Conservation (phyloP, 345 rosid species). For the Eucalyptus globulus region DNA sequence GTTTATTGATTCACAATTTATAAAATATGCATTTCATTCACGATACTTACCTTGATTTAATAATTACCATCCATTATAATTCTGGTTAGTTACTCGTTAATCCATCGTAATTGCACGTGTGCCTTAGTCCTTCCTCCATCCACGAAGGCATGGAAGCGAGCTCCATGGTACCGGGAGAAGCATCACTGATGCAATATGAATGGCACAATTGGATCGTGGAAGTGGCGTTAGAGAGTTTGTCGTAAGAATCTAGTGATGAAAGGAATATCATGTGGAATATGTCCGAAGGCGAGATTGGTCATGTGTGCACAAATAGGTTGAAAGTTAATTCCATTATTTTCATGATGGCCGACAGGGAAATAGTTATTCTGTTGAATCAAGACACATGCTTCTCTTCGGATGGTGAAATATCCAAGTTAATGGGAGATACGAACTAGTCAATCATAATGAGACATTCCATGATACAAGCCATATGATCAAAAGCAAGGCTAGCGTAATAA, state of each 20-base stretch:
- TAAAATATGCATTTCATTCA: background rate
- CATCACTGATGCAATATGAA: background rate
- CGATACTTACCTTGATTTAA: background rate
- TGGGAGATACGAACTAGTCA: background rate
- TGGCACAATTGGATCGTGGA: fast-evolving
- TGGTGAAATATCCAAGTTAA: background rate
- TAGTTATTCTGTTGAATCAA: background rate
- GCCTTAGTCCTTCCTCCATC: too few species aligned
- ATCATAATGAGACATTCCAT: fast-evolving
- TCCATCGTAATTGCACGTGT: background rate
- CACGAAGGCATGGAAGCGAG: background rate
- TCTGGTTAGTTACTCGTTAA: fast-evolving
- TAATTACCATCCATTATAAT: background rate
- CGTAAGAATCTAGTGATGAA: background rate
- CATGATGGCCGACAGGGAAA: background rate
- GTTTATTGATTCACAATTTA: background rate
- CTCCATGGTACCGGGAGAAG: background rate
- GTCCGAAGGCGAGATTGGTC: fast-evolving
- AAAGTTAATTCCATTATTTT: background rate
- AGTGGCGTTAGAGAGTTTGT: background rate
- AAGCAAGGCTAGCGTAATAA: background rate
- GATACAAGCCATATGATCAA: background rate
- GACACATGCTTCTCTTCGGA: fast-evolving
- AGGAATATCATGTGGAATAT: background rate
- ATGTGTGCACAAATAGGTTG: background rate